Evolutionary conservation across 106 monocot genomes (phyloP), one percentile per base, ranked within the genome.

Genomic region (Ottelia alismoides): DNA sequence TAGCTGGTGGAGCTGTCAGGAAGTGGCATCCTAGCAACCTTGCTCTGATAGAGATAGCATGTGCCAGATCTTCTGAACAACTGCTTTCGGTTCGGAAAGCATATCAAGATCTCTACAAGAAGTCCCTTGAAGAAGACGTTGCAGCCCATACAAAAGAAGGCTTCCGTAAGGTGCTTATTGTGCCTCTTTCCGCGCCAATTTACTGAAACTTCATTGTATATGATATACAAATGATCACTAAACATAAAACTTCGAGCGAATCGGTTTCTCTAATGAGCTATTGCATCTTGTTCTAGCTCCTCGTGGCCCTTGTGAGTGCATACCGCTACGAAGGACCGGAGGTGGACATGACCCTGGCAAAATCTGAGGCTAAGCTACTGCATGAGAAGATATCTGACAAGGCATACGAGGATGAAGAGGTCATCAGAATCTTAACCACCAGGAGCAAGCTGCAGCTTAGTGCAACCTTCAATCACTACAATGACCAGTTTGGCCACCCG

Each of bases 331-430:
- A 92, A 19, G 83, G 92, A 0, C n/a, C 53, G 1, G 87, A 87
- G 48, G 77, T 87, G 47, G 74, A 87, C 65, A 22, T 53, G 30
- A 27, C 49, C 24, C 21, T 87, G 53, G 87, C 92, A 11, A 74
- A 83, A 64, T 83, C 80, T 4, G 92, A 92, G 58, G 92, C 92
- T n/a, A 92, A 92, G 64, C 31, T 80, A 14, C 69, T 92, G 14
- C 92, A 83, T 46, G 73, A 63, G 22, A 79, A 79, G 62, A 92
- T 92, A 10, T 23, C 49, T 21, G 74, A 82, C 22, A 87, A 79
- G 71, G 73, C 61, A 20, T 83, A 74, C 59, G 53, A 30, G 46
- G 44, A 87, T 56, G 92, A 92, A 2, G 86, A 92, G 40, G 20
- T 92, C 46, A 76, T 83, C 51, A 77, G 92, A 58, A 73, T 92